Base-by-base conservation (phyloP, 345 rosid species). In the Pugionium cornutum region DNA sequence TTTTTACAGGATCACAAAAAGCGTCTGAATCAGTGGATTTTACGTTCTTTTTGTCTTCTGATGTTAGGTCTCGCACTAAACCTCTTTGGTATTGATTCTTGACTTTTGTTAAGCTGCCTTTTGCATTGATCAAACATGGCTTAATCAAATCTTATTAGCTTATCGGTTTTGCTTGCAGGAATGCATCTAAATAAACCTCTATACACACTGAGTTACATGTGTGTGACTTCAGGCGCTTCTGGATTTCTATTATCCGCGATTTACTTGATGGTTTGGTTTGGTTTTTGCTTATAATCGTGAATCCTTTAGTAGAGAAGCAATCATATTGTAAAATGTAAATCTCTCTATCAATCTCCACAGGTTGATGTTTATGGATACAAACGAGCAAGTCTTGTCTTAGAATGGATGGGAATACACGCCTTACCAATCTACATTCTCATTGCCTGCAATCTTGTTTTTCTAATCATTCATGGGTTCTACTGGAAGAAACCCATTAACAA, bases 321-420 rank as follows among this genome's bases (percentile, higher is more conserved):
- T 18, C 18, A 18, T 18, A 18, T 18, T 18, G 18, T 67, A 48
- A 26, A 48, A 32, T 50, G 58, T 50, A 41, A 58, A 49, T 7
- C 29, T 68, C 11, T 47, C 29, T 58, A 26, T 30, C 2, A 4
- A 28, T 52, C 30, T 63, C 55, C 27, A 49, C 77, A 87, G 94
- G 88, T 84, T 30, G 98, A 91, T 58, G 81, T 81, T 43, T 75
- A 43, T 51, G 86, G 85, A 73, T 76, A 72, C 58, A 79, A 84
- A 74, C 67, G 82, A 45, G 33, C 54, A 34, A 76, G 83, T 41
- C 18, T 46, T n/a, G 79, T 78, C n/a, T 72, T 86, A 5, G 89
- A 91, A 73, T 91, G 96, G 98, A 85, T 83, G 80, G 98, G 96
- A 59, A 79, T 71, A 80, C 91, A 91, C 44, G 89, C 98, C 2